Evolutionary conservation across 2,329 filamentous ascomycete species (phyloP), one percentile per base, ranked within the genome.

Genomic region (Xylaria sp.): DNA sequence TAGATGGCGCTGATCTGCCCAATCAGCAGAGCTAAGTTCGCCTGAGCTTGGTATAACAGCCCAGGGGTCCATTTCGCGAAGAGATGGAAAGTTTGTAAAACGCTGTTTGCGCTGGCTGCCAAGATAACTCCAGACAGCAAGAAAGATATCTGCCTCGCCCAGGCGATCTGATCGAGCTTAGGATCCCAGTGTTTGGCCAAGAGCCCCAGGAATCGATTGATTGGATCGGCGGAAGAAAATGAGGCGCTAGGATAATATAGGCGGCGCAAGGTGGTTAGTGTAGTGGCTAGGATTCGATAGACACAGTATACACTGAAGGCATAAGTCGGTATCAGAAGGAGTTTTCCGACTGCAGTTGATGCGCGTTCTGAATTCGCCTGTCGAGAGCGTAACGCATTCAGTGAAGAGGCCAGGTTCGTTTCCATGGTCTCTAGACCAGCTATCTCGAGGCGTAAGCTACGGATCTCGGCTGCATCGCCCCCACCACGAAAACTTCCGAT

Each of bases 71-170:
- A 92, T 72, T 91, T 90, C 3, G 91, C 89, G 76, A 97, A 93
- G 64, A 97, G 86, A 73, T 91, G 90, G 75, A 95, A 92, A 0
- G 94, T 97, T 78, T 96, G 93, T n/a, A 94, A 84, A 20, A 93
- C 93, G 66, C 90, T 92, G 79, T 91, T 93, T 80, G 94, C 94
- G 65, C 91, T 93, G 2, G 92, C 91, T 18, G 93, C 85, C 28
- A 97, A 89, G 78, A 97, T 96, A 59, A 94, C 89, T 20, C 93
- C 94, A 8, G 91, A 93, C 4, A 97, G 86, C 25, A 94, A 83
- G 80, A 97, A 97, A 68, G 91, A 94, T 73, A 97, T 94, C 77
- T 94, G 92, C 37, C 93, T 90, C 25, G 92, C 91, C 93, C 93
- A 97, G 10, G 92, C 92, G 12, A 89, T 87, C 76, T 94, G 92